Conservation (phyloP, 805 yeast species). For the Teunomyces kruisii region DNA sequence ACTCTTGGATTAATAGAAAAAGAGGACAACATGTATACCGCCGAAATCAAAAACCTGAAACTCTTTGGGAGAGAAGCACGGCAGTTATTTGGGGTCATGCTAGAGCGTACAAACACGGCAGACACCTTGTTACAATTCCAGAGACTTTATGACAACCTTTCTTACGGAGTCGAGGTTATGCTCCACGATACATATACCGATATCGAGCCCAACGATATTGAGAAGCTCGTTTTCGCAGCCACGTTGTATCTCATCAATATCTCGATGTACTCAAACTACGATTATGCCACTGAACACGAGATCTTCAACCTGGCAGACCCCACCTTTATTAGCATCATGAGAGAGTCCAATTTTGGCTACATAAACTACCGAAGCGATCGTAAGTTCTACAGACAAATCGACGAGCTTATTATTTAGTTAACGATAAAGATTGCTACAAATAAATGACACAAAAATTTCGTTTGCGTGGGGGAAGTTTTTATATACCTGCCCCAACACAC, state of each 20-base stretch:
- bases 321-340: neutral
- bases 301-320: neutral
- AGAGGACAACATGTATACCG: neutral
- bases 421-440: neutral
- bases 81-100: neutral
- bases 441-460: neutral
- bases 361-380: conserved; percentile 1
- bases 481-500: no score
- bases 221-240: conserved; percentile 3
- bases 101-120: neutral
- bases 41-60: conserved; percentile 1
- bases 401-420: neutral
- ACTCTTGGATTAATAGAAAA: neutral
- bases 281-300: neutral
- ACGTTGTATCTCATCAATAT: conserved; percentile 1
- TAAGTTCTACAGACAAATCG: neutral
- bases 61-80: neutral
- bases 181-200: neutral
- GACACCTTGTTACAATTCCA: neutral
- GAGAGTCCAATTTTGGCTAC: conserved; percentile 1
- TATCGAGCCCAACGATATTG: neutral
- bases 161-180: conserved; percentile 1
- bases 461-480: no score
- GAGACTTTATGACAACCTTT: neutral
- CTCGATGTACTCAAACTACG: conserved; percentile 1